Evolutionary conservation across 495 filamentous ascomycete species (phyloP).

Genomic region (Neurospora tetraspora): DNA sequence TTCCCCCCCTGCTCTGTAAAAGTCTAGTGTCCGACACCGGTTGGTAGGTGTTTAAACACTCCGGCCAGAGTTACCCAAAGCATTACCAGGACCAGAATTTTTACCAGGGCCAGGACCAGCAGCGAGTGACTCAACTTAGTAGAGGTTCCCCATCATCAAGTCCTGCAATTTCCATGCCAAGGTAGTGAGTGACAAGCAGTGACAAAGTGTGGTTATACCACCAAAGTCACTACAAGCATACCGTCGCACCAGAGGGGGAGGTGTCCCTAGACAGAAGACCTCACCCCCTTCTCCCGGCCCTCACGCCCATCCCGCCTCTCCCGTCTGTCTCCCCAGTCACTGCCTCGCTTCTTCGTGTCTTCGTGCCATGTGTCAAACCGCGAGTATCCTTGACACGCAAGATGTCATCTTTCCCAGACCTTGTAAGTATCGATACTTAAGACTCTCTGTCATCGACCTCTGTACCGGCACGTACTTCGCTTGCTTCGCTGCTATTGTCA

Average conservation of each 20-base stretch:
- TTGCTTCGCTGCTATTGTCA: background rate
- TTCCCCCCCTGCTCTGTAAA: background rate
- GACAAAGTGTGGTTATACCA: background rate
- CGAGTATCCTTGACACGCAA: background rate
- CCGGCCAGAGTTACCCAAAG: background rate
- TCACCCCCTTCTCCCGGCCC: background rate
- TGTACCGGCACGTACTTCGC: background rate
- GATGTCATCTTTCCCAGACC: background rate
- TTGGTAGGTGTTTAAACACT: background rate
- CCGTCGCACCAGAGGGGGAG: background rate
- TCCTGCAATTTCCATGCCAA: background rate
- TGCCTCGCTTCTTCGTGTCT: background rate
- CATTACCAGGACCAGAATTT: background rate
- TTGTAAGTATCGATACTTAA: background rate
- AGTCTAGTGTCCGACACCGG: background rate
- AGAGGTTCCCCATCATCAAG: background rate
- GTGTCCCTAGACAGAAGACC: background rate
- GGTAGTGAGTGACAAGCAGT: background rate
- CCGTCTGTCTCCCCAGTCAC: background rate
- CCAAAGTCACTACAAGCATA: background rate
- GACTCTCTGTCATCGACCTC: background rate
- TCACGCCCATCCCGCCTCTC: background rate
- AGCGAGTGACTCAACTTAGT: background rate
- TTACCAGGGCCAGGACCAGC: background rate
- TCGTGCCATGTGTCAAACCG: background rate